Evolutionary conservation across 768 basidiomycete genomes (phyloP).

Genomic region (Boletus sp.): DNA sequence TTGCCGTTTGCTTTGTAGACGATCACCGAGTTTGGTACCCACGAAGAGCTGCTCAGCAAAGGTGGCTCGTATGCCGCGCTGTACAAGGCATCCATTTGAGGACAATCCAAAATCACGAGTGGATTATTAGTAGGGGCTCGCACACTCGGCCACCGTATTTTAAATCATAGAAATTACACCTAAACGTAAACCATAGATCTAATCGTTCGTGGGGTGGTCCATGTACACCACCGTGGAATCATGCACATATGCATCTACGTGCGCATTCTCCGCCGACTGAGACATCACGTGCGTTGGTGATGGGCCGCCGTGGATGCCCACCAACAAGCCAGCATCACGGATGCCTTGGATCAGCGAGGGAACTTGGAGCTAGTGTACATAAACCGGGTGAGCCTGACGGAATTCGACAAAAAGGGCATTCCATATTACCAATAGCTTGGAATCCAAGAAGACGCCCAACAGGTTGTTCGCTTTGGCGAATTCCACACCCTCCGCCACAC

Average conservation of each 20-base stretch:
- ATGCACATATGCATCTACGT: slow-evolving; percentile 66
- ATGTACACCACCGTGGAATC: slow-evolving; percentile 66
- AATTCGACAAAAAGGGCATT: neutral
- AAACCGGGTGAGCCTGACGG: slow-evolving; percentile 12
- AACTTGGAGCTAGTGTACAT: slow-evolving; percentile 57
- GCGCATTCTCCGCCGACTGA: slow-evolving; percentile 41
- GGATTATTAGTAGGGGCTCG: slow-evolving; percentile 16
- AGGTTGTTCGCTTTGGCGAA: slow-evolving; percentile 92
- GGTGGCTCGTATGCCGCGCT: slow-evolving; percentile 66
- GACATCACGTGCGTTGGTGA: slow-evolving; percentile 38
- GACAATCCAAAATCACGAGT: slow-evolving; percentile 15
- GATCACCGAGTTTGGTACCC: slow-evolving; percentile 73
- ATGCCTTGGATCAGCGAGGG: slow-evolving; percentile 88
- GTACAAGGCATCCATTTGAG: slow-evolving; percentile 64
- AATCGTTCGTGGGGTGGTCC: slow-evolving; percentile 56
- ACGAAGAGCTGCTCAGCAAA: slow-evolving; percentile 57
- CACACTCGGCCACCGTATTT: slow-evolving; percentile 18
- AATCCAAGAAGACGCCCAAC: slow-evolving; percentile 87
- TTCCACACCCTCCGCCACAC: slow-evolving; percentile 87
- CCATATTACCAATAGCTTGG: slow-evolving; percentile 70
- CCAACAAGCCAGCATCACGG: slow-evolving; percentile 82
- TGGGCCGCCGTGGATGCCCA: slow-evolving; percentile 74
- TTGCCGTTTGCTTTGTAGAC: slow-evolving; percentile 40
- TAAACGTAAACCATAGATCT: slow-evolving; percentile 26
- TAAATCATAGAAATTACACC: slow-evolving; percentile 24